These are phyloP conservation scores for Saxispiralis lemnorum DNA, from an alignment of 495 filamentous ascomycete genomes.

Conservation along the genomic window DNA sequence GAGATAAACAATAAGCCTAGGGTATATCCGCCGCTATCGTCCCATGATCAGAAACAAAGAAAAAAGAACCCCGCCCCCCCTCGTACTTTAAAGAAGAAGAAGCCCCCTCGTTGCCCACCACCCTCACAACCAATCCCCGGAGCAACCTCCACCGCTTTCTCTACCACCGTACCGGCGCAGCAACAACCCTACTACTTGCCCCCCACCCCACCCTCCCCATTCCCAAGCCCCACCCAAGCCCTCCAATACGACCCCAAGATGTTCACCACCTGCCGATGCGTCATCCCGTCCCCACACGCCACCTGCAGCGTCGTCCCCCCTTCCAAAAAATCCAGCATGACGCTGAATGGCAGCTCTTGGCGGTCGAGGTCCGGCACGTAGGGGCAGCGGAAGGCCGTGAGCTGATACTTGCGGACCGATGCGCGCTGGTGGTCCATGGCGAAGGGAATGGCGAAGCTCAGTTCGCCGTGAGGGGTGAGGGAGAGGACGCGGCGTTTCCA, in stretches of 20 bases:
- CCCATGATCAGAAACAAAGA: too few relatives aligned
- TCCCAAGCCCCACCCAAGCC: slow-evolving; percentile 5
- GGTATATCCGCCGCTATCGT: too few relatives aligned
- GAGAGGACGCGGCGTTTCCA: slow-evolving; percentile 80
- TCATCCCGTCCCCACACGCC: slow-evolving; percentile 51
- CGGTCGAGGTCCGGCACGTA: slow-evolving; percentile 71
- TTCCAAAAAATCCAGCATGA: slow-evolving; percentile 66
- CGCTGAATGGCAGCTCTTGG: slow-evolving; percentile 71
- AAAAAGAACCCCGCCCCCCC: too few relatives aligned
- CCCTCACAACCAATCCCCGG: too few relatives aligned
- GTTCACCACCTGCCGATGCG: slow-evolving; percentile 8
- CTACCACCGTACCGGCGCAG: too few relatives aligned
- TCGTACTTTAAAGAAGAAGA: too few relatives aligned
- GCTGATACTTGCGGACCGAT: slow-evolving; percentile 55
- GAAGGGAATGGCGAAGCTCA: slow-evolving; percentile 36
- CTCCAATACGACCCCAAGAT: slow-evolving; percentile 10
- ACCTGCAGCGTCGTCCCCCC: slow-evolving; percentile 62
- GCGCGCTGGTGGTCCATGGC: slow-evolving; percentile 22
- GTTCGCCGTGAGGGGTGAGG: slow-evolving; percentile 56
- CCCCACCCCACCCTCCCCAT: too few relatives aligned
- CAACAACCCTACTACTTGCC: too few relatives aligned
- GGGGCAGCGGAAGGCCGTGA: slow-evolving; percentile 61
- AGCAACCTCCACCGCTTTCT: too few relatives aligned
- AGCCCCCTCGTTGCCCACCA: too few relatives aligned
- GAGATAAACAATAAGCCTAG: too few relatives aligned